Conservation (phyloP, 495 filamentous ascomycete genomes). For the Hypoxylon fragiforme region DNA sequence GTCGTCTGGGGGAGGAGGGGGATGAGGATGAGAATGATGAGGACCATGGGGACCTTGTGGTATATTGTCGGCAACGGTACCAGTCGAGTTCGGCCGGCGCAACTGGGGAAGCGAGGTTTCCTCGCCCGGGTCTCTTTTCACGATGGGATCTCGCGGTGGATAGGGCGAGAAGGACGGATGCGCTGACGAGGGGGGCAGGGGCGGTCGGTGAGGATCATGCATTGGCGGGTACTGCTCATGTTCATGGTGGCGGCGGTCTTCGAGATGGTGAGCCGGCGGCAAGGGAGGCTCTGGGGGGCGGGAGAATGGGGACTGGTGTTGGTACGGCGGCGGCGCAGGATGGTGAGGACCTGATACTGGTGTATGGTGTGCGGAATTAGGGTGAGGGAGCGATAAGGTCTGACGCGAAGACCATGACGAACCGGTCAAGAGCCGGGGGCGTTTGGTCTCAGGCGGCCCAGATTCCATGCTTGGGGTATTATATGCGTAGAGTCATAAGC, state of each 20-base stretch:
- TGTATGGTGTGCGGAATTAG: slow-evolving; percentile 44
- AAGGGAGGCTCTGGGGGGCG: slow-evolving; percentile 45
- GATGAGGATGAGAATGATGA: slow-evolving; percentile 36
- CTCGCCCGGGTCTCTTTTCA: slow-evolving; percentile 55
- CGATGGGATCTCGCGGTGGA: slow-evolving; percentile 47
- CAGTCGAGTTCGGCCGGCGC: slow-evolving; percentile 50
- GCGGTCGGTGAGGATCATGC: slow-evolving; percentile 54
- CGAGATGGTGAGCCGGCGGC: slow-evolving; percentile 41
- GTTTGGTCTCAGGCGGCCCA: slow-evolving; percentile 52
- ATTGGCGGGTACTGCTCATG: slow-evolving; percentile 52
- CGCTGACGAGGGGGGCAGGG: slow-evolving; percentile 47
- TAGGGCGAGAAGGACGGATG: slow-evolving; percentile 47
- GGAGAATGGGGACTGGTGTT: slow-evolving; percentile 46
- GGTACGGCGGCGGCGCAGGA: slow-evolving; percentile 46
- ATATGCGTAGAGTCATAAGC: slow-evolving; percentile 45
- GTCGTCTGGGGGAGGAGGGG: slow-evolving; percentile 41
- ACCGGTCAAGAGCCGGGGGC: slow-evolving; percentile 49
- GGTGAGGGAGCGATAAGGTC: slow-evolving; percentile 51
- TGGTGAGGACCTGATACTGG: slow-evolving; percentile 45
- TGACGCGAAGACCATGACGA: slow-evolving; percentile 51
- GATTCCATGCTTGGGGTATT: slow-evolving; percentile 54
- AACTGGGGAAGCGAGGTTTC: slow-evolving; percentile 49
- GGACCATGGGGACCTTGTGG: slow-evolving; percentile 43
- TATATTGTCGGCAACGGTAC: slow-evolving; percentile 43
- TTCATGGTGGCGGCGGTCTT: slow-evolving; percentile 56